Evolutionary conservation across 2,329 filamentous ascomycete genomes (phyloP).

Genomic region (Cladosporium austrohemisphaericum): DNA sequence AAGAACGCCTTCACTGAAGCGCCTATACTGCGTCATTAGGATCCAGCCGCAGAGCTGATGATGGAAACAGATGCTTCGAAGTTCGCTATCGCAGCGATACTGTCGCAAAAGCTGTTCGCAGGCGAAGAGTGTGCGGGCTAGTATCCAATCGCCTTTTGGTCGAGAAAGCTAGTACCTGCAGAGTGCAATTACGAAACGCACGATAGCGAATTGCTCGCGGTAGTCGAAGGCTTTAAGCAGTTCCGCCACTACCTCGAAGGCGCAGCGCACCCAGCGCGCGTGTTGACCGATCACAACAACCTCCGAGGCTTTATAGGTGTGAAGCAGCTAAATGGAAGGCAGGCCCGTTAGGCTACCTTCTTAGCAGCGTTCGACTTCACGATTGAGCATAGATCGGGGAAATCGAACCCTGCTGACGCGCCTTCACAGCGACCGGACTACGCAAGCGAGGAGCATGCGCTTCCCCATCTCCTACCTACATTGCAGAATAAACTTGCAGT

Average conservation of each 20-base stretch:
- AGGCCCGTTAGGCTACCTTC: constrained; percentile 13
- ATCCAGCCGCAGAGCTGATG: not conserved
- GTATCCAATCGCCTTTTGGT: constrained; percentile 10
- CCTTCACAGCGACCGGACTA: constrained; percentile 15
- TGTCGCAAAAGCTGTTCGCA: not conserved
- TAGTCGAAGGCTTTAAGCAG: constrained; percentile 14
- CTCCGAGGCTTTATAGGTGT: constrained; percentile 4
- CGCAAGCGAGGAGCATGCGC: not conserved
- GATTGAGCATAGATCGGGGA: constrained; percentile 10
- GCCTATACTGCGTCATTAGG: not conserved
- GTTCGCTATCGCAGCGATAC: not conserved
- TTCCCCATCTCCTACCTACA: no score
- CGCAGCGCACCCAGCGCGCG: not conserved
- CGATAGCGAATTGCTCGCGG: constrained; percentile 16
- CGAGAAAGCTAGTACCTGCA: constrained; percentile 12
- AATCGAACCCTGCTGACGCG: constrained; percentile 13
- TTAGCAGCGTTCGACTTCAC: constrained; percentile 14
- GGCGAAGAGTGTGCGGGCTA: not conserved
- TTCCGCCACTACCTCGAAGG: constrained; percentile 13
- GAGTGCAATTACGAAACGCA: constrained; percentile 19
- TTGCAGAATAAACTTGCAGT: no score
- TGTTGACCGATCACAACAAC: constrained; percentile 17
- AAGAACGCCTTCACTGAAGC: constrained; percentile 1
- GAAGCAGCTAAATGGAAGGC: constrained; percentile 8
- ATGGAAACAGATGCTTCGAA: constrained; percentile 7